Evolutionary conservation across 805 yeast species (phyloP).

Genomic region (Candida sonorensis): DNA sequence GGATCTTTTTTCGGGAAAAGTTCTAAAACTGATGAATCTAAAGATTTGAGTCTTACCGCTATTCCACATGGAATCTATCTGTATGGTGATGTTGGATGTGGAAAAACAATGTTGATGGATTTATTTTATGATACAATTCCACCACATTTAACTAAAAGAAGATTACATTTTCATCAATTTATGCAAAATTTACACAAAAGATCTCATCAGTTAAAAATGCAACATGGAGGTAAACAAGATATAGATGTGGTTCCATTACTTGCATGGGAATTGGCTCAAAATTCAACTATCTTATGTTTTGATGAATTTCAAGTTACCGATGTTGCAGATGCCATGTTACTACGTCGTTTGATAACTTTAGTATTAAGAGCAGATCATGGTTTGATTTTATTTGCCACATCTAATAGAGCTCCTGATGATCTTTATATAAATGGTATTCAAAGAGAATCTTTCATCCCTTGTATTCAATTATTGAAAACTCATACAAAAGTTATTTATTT

Average conservation of each 20-base stretch:
- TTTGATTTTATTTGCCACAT: conserved; percentile 83
- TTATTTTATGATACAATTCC: conserved; percentile 85
- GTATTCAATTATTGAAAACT: conserved; percentile 71
- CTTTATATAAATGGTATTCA: conserved; percentile 92
- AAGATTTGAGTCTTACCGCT: conserved; percentile 14
- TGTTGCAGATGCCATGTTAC: conserved; percentile 96
- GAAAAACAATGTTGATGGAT: conserved; percentile 98
- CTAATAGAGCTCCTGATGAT: conserved; percentile 92
- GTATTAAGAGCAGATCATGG: conserved; percentile 74
- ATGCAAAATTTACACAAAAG: conserved; percentile 92
- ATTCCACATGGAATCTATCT: conserved; percentile 82
- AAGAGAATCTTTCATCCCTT: conserved; percentile 85
- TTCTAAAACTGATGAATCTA: conserved; percentile 4
- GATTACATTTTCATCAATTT: conserved; percentile 94
- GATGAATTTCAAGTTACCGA: conserved; percentile 98
- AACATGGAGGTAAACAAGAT: conserved; percentile 59
- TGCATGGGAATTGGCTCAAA: conserved; percentile 76
- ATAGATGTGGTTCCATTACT: conserved; percentile 77
- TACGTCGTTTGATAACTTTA: conserved; percentile 64
- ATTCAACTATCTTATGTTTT: conserved; percentile 77
- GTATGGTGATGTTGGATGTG: conserved; percentile 98
- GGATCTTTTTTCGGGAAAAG: conserved; percentile 23
- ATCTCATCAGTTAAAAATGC: conserved; percentile 62
- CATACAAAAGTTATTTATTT: conserved; percentile 72
- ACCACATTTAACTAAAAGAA: conserved; percentile 59